Percentiles rank a stretch among this genome's conserved stretches.
These are phyloP conservation scores for Amniculicola lignicola DNA, from an alignment of 495 filamentous ascomycete genomes.

Conservation along the genomic window DNA sequence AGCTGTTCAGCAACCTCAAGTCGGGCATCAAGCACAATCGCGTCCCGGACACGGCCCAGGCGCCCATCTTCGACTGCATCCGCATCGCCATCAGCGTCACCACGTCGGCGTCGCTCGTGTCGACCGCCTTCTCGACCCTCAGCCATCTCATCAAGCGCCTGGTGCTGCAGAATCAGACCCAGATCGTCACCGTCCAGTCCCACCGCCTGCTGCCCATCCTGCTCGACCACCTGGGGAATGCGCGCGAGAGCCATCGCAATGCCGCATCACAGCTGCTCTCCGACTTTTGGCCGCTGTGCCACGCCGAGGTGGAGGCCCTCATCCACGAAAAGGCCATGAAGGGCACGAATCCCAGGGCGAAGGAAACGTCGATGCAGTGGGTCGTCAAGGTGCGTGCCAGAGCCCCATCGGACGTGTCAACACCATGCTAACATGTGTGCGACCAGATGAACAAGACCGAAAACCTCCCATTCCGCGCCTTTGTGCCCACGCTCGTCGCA, in stretches of 20 bases:
- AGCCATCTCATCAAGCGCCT: conserved; percentile 82
- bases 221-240: conserved; percentile 82
- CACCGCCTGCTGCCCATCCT: conserved; percentile 66
- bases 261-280: conserved; percentile 69
- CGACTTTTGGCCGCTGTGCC: conserved; percentile 65
- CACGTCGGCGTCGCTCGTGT: conserved; percentile 60
- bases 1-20: conserved; percentile 69
- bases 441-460: conserved; percentile 72
- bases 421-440: too few species aligned
- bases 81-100: conserved; percentile 66
- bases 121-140: conserved; percentile 77
- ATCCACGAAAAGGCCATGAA: conserved; percentile 74
- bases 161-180: conserved; percentile 72
- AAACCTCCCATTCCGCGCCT: conserved; percentile 72
- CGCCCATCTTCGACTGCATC: conserved; percentile 70
- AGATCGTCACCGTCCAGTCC: conserved; percentile 60
- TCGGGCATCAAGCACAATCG: conserved; percentile 84
- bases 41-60: conserved; percentile 70
- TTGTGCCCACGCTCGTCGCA: conserved; percentile 77
- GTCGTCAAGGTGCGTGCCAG: conserved; percentile 57
- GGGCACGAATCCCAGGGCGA: conserved; percentile 75
- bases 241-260: conserved; percentile 72
- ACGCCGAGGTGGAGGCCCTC: conserved; percentile 70
- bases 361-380: conserved; percentile 82
- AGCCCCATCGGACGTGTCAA: too few species aligned